Percentiles rank a stretch among this genome's conserved stretches.
phyloP scores from a whole-genome alignment of 2,329 filamentous ascomycete genomes.

The Cordyceps militaris region DNA sequence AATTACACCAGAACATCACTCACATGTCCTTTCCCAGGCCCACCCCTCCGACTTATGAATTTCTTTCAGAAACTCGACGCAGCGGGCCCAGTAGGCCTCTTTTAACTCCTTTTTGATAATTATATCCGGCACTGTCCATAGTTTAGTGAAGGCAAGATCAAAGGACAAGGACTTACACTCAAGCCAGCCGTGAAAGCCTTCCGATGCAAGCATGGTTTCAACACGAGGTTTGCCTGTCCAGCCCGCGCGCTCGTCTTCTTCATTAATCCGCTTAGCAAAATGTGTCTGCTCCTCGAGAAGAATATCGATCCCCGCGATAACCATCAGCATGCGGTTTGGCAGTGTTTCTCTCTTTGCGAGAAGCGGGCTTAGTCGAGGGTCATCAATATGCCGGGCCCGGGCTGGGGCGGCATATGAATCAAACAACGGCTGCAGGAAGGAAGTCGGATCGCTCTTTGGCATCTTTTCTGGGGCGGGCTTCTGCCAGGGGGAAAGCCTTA shows the following conservation, averaged over 20 bases:
- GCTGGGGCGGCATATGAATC: conserved; percentile 34
- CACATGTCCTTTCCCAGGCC: neutral
- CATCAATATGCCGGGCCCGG: conserved; percentile 21
- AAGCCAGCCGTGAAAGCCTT: conserved; percentile 24
- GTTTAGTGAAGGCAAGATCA: neutral
- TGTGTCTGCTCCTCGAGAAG: conserved; percentile 32
- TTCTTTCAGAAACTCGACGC: conserved; percentile 16
- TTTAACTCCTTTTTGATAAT: conserved; percentile 17
- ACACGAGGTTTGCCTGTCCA: conserved; percentile 15
- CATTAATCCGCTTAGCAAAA: conserved; percentile 29
- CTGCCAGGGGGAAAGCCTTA: conserved; percentile 30
- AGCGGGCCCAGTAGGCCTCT: conserved; percentile 14
- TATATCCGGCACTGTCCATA: conserved; percentile 17
- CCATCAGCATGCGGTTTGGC: conserved; percentile 32
- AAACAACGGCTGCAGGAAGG: conserved; percentile 33
- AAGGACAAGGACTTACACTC: conserved; percentile 18
- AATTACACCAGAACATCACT: no score
- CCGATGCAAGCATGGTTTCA: conserved; percentile 19
- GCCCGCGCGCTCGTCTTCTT: conserved; percentile 17
- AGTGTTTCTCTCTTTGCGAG: conserved; percentile 28
- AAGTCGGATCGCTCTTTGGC: conserved; percentile 32
- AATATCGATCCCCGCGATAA: conserved; percentile 35
- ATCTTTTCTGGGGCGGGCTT: conserved; percentile 30
- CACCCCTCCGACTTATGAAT: conserved; percentile 8
- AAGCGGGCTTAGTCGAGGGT: conserved; percentile 31